Base-by-base conservation (phyloP, 2,329 filamentous ascomycete species). In the Sclerotinia sclerotiorum region DNA sequence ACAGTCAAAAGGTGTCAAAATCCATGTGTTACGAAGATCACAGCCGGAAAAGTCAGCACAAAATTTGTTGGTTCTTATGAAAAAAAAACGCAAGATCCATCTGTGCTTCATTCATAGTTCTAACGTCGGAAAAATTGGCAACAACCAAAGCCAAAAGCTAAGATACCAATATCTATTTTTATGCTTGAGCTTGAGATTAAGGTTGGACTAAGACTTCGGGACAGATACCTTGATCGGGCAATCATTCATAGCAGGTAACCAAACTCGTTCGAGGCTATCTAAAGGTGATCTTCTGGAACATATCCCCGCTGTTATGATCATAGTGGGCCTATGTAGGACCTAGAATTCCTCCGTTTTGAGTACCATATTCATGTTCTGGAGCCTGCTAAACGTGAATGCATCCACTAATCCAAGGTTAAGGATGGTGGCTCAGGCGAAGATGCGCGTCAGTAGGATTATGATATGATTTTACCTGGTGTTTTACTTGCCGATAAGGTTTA, bases 361-460 rank as follows among this genome's bases (percentile, higher is more conserved):
- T 24, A 27, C 56, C 56, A 58, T 44, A 15, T 39, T 58, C n/a
- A 42, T 15, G 11, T 42, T 42, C 42, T 27, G 21, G 55, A 42
- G n/a, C 15, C n/a, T 27, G 21, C 21, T 51, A 11, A 51, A 51
- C 8, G n/a, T 51, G 48, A 24, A 51, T 51, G 11, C 10, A 51
- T n/a, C 48, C 17, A 27, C n/a, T 27, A 39, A 11, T 39, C n/a
- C 56, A 58, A 58, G 56, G 39, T 44, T 44, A 58, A 27, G 42
- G 24, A 44, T 44, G 35, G 35, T 24, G 35, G 56, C 35, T 58
- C 35, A 58, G 42, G 35, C 56, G 27, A 58, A 58, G 35, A 27
- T 58, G 35, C n/a, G 56, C 15, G 44, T 44, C 56, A 24, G 35
- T 11, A 58, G 56, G 56, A 58, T 58, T 58, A 27, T 58, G 35